phyloP scores from a whole-genome alignment of 2,329 filamentous ascomycete species.

The Aspergillus felis region DNA sequence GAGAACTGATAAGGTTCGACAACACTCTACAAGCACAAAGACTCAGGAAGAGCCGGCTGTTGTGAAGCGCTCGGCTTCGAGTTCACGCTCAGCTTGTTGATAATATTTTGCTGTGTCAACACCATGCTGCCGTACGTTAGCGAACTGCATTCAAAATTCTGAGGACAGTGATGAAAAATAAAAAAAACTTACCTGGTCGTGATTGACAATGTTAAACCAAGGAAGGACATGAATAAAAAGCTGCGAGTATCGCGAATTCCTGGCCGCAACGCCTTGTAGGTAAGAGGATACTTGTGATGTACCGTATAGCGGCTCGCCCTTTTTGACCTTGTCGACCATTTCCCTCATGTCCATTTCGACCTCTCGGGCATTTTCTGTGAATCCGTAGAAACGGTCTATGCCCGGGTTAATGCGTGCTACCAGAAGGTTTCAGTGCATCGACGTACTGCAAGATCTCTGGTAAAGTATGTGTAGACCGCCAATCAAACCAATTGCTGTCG shows the following conservation, averaged over 20 bases:
- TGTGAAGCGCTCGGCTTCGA: slow-evolving; percentile 68
- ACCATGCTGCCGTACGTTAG: slow-evolving; percentile 62
- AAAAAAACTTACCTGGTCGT: slow-evolving; percentile 58
- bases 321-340: slow-evolving; percentile 96
- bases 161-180: background rate
- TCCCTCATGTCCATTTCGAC: slow-evolving; percentile 95
- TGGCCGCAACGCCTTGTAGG: slow-evolving; percentile 86
- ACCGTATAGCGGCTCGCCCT: slow-evolving; percentile 84
- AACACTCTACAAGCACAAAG: slow-evolving; percentile 5
- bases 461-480: slow-evolving; percentile 85
- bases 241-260: slow-evolving; percentile 88
- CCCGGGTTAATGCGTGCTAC: slow-evolving; percentile 7
- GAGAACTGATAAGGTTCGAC: slow-evolving; percentile 10
- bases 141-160: slow-evolving; percentile 2
- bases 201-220: slow-evolving; percentile 99
- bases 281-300: slow-evolving; percentile 72
- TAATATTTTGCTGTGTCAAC: slow-evolving; percentile 99
- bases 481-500: slow-evolving; percentile 65
- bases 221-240: slow-evolving; percentile 80
- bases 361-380: slow-evolving; percentile 87
- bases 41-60: slow-evolving; percentile 25
- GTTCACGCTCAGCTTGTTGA: slow-evolving; percentile 85
- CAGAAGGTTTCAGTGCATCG: background rate
- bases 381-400: slow-evolving; percentile 90
- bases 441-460: slow-evolving; percentile 76